Evolutionary conservation across 2,329 filamentous ascomycete species (phyloP).

Genomic region (Plectosphaerella sp.): DNA sequence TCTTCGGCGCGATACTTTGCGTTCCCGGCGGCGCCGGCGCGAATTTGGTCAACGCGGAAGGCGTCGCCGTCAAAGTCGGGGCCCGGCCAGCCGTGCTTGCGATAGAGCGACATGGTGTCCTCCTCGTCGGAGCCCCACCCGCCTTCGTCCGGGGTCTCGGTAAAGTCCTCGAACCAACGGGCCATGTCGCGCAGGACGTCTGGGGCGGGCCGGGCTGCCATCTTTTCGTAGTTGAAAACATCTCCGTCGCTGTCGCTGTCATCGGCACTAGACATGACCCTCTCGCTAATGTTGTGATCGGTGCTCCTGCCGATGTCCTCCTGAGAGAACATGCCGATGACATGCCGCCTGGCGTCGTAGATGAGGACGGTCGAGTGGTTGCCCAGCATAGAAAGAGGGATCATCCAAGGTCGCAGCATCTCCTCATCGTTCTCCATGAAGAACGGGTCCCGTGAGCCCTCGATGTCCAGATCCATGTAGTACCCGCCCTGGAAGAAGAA

Average conservation of each 20-base stretch:
- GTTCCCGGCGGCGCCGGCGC: not conserved
- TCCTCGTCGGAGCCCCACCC: constrained; percentile 4
- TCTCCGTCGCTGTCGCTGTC: not conserved
- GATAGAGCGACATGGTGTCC: constrained; percentile 9
- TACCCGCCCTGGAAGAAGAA: constrained; percentile 14
- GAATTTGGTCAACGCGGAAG: constrained; percentile 11
- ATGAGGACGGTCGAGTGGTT: constrained; percentile 16
- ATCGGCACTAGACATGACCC: not conserved
- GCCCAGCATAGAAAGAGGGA: constrained; percentile 17
- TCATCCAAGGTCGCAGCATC: constrained; percentile 23
- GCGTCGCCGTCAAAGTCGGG: constrained; percentile 14
- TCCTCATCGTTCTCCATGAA: constrained; percentile 12
- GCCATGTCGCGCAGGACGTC: constrained; percentile 14
- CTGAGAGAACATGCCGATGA: constrained; percentile 16
- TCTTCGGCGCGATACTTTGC: not conserved
- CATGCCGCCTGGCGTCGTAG: constrained; percentile 19
- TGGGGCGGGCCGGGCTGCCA: not conserved
- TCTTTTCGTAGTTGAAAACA: not conserved
- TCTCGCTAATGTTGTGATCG: not conserved
- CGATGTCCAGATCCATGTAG: constrained; percentile 15
- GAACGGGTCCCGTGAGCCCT: constrained; percentile 11
- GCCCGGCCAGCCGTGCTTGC: constrained; percentile 16
- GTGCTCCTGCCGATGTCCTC: constrained; percentile 2
- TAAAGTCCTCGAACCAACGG: constrained; percentile 11
- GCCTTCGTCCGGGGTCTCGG: constrained; percentile 10